phyloP scores from a whole-genome alignment of 306 rosid genomes.

The Sicyos baderoa region DNA sequence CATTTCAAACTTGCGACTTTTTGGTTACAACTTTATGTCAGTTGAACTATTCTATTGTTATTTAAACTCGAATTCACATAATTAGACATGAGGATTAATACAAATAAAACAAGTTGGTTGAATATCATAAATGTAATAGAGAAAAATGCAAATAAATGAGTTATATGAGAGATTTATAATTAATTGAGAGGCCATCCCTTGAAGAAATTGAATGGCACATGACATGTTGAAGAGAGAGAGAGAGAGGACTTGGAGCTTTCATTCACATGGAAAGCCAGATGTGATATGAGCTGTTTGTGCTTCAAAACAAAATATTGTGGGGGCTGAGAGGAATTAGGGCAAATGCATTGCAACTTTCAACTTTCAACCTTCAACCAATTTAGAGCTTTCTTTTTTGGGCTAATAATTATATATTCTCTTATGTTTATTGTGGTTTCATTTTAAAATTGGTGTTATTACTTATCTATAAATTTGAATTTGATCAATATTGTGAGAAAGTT shows the following conservation, averaged over 20 bases:
- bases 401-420: not conserved
- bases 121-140: not conserved
- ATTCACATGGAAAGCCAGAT: slow-evolving; percentile 13
- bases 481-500: no score
- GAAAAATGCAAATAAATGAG: no score
- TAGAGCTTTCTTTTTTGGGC: not conserved
- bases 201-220: slow-evolving; percentile 19
- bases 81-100: no score
- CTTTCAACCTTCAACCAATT: not conserved
- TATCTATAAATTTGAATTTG: not conserved
- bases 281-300: slow-evolving; percentile 14
- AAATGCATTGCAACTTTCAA: slow-evolving; percentile 3
- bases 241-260: slow-evolving; percentile 17
- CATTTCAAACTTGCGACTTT: no score
- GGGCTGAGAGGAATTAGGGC: not conserved
- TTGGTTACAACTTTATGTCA: no score
- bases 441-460: not conserved
- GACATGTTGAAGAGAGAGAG: slow-evolving; percentile 9
- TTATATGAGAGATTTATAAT: slow-evolving; percentile 1
- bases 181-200: slow-evolving; percentile 6
- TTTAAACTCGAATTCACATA: no score
- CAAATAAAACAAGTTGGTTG: not conserved
- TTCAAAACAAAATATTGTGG: slow-evolving; percentile 2
- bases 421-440: not conserved
- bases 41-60: no score